These are phyloP conservation scores for Chrysoporthe austroafricana DNA, from an alignment of 2,329 filamentous ascomycete species.

Conservation along the genomic window DNA sequence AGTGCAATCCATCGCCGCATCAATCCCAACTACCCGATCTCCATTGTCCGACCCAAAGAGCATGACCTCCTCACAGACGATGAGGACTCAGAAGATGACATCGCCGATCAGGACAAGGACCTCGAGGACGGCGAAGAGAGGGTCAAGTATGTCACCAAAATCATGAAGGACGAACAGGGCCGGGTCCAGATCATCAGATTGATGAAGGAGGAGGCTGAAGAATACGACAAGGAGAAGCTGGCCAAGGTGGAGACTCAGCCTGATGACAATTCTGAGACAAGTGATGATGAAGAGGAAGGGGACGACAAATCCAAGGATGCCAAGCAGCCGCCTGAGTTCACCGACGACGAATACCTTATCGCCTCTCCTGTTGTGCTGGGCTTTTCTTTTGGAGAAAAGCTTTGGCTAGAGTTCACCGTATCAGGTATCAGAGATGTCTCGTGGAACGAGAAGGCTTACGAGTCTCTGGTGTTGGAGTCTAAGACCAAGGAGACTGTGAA, in stretches of 20 bases:
- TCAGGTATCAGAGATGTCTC: constrained; percentile 78
- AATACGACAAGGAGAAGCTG: constrained; percentile 54
- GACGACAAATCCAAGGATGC: constrained; percentile 36
- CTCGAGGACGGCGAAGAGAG: constrained; percentile 44
- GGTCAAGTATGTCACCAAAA: constrained; percentile 54
- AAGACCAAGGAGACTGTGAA: constrained; percentile 71
- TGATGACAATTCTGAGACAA: constrained; percentile 30
- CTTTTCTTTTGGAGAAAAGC: constrained; percentile 85
- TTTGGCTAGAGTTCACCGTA: constrained; percentile 87
- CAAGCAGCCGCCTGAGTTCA: constrained; percentile 60
- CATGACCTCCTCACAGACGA: constrained; percentile 60
- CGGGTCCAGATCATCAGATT: constrained; percentile 40
- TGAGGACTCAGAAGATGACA: constrained; percentile 35
- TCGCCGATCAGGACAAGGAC: constrained; percentile 45
- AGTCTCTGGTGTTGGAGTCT: constrained; percentile 73
- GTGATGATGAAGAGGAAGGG: constrained; percentile 31
- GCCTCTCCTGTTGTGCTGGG: constrained; percentile 84
- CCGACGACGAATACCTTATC: constrained; percentile 81
- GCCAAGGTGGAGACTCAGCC: constrained; percentile 51
- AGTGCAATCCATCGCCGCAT: constrained; percentile 80
- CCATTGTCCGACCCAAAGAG: constrained; percentile 73
- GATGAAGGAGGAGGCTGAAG: constrained; percentile 42
- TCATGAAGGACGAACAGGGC: constrained; percentile 51
- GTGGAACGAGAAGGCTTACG: constrained; percentile 84
- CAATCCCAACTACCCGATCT: constrained; percentile 83